Evolutionary conservation across 2,329 filamentous ascomycete genomes (phyloP), one percentile per base, ranked within the genome.

Genomic region (Zasmidium angulare): DNA sequence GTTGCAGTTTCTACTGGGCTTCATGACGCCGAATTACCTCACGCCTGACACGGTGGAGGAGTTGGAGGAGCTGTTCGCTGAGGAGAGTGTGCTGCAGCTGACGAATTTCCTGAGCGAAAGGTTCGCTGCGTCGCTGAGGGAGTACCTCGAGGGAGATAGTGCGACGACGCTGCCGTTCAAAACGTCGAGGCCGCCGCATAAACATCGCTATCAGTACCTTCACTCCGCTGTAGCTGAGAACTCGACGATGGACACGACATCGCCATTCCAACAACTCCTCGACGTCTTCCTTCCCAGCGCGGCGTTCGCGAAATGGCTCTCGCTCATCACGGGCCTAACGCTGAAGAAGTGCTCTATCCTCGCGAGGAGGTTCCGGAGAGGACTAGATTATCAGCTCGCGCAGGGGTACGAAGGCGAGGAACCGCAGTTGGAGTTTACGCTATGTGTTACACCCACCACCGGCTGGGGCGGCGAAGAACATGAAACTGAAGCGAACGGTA

Each of bases 341-440:
- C 78, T 98, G 14, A 85, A 88, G 61, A 89, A 86, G 70, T 86
- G 88, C 68, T 89, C 96, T 70, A 76, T 96, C 53, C 76, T 96
- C n/a, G 91, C 90, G 0, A 86, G 95, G 21, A 86, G 93, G 31
- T 99, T 99, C 81, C 86, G 95, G 9, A 86, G 86, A 50, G 91
- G 95, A 4, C 78, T 87, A 63, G 95, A 99, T 76, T 99, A 99
- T 74, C 96, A 93, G 2, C 85, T 99, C 20, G 95, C 95, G 1
- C 96, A 90, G 20, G 88, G 89, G 21, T 91, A 96, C 71, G 88
- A 83, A 29, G 81, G 84, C 24, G 82, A 85, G 53, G 84, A 91
- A 68, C 85, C 91, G 12, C 88, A 91, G 50, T 79, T 99, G 2
- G 95, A 99, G 74, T 83, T 97, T 54, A 96, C 91, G 58, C 81